Conservation (phyloP, 1,284 basidiomycete species). For the Sanghuangporus baumii region DNA sequence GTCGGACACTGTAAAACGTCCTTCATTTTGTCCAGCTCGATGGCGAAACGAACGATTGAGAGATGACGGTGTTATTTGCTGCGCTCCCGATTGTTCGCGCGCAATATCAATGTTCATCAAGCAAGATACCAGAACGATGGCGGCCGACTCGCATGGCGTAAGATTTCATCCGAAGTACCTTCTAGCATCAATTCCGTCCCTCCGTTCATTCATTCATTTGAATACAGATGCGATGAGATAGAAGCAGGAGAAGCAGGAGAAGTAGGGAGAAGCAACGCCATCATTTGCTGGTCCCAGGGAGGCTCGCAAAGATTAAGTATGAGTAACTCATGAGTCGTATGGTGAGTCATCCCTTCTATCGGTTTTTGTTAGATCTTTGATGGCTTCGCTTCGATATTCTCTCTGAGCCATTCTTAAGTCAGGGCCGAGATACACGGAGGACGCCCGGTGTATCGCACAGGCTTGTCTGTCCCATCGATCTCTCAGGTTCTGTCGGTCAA, state of each 20-base stretch:
- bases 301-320: neutral
- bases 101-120: neutral
- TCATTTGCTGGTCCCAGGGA: neutral
- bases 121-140: neutral
- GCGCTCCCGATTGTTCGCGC: no score
- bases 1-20: neutral
- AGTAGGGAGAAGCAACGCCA: neutral
- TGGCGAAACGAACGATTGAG: no score
- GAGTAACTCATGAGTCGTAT: neutral
- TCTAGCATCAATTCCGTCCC: neutral
- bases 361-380: neutral
- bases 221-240: neutral
- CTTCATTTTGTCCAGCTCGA: no score
- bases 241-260: neutral
- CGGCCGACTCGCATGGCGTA: neutral
- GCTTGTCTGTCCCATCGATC: neutral
- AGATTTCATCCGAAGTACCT: neutral
- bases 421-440: neutral
- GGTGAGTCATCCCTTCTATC: neutral
- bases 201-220: neutral
- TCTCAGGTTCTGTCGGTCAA: neutral
- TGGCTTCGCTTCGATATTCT: neutral
- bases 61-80: no score
- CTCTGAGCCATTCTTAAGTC: neutral
- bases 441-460: neutral